A percentile compares a stretch with the other conserved stretches of the same genome.
Conservation (phyloP, 441 rosid genomes). For the Melastoma candidum region DNA sequence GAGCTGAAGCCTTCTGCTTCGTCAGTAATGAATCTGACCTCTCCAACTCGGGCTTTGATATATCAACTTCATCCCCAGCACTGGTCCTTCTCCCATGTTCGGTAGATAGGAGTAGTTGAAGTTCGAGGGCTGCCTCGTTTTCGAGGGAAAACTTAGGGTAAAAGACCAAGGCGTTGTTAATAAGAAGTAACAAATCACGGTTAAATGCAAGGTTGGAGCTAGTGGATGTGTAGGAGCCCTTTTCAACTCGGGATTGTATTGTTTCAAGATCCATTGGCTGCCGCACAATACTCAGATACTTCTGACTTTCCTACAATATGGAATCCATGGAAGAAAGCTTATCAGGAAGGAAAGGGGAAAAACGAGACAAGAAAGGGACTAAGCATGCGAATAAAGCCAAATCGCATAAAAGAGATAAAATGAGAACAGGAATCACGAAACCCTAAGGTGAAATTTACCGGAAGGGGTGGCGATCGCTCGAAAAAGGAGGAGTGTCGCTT, state of each 20-base stretch:
- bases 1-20: conserved; percentile 30
- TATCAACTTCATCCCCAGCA: neutral
- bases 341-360: neutral
- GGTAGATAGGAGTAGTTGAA: conserved; percentile 24
- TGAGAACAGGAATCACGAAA: too few relatives aligned
- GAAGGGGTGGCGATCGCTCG: conserved; percentile 38
- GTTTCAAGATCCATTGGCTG: conserved; percentile 43
- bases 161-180: conserved; percentile 43
- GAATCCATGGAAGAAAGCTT: neutral
- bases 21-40: conserved; percentile 31
- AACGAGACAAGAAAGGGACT: neutral
- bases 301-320: conserved; percentile 24
- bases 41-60: conserved; percentile 21
- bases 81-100: conserved; percentile 19
- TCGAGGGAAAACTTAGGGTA: conserved; percentile 31
- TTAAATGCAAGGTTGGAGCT: conserved; percentile 23
- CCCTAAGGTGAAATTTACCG: conserved; percentile 21
- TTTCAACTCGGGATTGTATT: conserved; percentile 29
- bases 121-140: conserved; percentile 31
- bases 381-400: neutral
- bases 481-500: conserved; percentile 36
- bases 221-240: conserved; percentile 27
- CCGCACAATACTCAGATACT: conserved; percentile 29
- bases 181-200: conserved; percentile 45
- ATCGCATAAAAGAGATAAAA: conserved; percentile 5